Base-by-base conservation (phyloP, 2,329 filamentous ascomycete genomes). In the Colletotrichum gloeosporioides region DNA sequence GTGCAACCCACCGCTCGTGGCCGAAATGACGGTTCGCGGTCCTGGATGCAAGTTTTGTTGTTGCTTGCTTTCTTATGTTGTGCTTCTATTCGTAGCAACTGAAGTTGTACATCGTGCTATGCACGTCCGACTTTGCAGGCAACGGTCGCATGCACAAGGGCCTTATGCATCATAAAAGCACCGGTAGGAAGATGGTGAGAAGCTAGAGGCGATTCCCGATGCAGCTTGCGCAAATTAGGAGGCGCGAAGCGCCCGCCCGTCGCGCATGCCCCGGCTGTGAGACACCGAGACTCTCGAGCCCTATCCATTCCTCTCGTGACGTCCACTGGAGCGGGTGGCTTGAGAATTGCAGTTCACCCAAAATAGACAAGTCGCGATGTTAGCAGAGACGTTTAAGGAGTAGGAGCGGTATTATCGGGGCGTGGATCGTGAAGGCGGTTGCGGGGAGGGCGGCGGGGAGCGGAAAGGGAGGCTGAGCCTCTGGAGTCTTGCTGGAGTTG, bases 21-120 rank as follows among this genome's bases (percentile, higher is more conserved):
- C 70, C 70, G 64, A 69, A 76, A 73, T 76, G 64, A 76, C 34
- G 70, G 64, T 32, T 73, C 65, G 44, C 44, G 70, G 53, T 73
- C 27, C 64, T 49, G 44, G 32, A 34, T 34, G 22, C 32, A 10
- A 39, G 27, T 69, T 53, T 53, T 49, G 31, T 69, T 61, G 34
- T 69, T 69, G 31, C 55, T 39, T 53, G n/a, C 44, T 53, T 53
- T 25, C 32, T 44, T 36, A 25, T 66, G 63, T 27, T 44, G 44
- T 61, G 57, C 44, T 69, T 55, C 55, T 44, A 69, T 69, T 61
- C 15, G 15, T 13, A 59, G 13, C 18, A 22, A 59, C 49, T 39
- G 15, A 18, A 12, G 53, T 29, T 53, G 39, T 27, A 53, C 15
- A 53, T 15, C 36, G 25, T 61, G 32, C 55, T 39, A n/a, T 70